These are phyloP conservation scores for Xylaria sp. DNA, from an alignment of 2,329 filamentous ascomycete genomes.

Conservation along the genomic window DNA sequence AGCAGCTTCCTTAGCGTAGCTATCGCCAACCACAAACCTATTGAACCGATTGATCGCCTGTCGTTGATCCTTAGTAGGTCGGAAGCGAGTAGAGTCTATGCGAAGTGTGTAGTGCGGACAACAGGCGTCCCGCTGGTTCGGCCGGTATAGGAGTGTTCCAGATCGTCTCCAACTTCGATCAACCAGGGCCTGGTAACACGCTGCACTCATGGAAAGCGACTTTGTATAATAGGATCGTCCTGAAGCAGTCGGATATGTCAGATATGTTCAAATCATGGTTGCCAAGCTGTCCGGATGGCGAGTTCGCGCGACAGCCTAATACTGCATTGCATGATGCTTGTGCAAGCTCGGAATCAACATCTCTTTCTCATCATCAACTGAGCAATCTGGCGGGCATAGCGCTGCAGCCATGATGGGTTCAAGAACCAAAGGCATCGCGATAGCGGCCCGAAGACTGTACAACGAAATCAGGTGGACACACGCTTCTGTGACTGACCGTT, in stretches of 20 bases:
- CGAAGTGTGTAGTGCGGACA: slow-evolving; percentile 92
- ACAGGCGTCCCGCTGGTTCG: slow-evolving; percentile 81
- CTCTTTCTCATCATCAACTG: slow-evolving; percentile 17
- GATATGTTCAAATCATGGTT: slow-evolving; percentile 44
- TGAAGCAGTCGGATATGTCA: slow-evolving; percentile 52
- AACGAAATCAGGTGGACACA: slow-evolving; percentile 49
- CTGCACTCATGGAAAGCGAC: slow-evolving; percentile 68
- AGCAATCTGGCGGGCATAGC: slow-evolving; percentile 10
- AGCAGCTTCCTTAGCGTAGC: slow-evolving; percentile 72
- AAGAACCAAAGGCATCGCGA: slow-evolving; percentile 29
- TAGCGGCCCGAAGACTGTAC: slow-evolving; percentile 31
- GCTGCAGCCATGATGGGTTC: slow-evolving; percentile 27
- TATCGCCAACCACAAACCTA: slow-evolving; percentile 73
- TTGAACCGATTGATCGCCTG: slow-evolving; percentile 83
- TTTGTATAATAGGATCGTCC: slow-evolving; percentile 79
- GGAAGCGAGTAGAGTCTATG: slow-evolving; percentile 73
- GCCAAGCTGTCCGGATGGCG: slow-evolving; percentile 37
- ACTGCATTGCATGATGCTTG: slow-evolving; percentile 37
- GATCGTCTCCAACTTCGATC: slow-evolving; percentile 84
- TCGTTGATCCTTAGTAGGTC: slow-evolving; percentile 76
- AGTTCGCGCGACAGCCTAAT: slow-evolving; percentile 28
- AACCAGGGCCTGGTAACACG: slow-evolving; percentile 77
- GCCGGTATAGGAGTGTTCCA: slow-evolving; percentile 77
- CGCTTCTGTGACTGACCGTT: slow-evolving; percentile 63
- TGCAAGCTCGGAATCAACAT: slow-evolving; percentile 29